These are phyloP conservation scores for Austroboletus eburneus DNA, from an alignment of 768 basidiomycete genomes.

Conservation along the genomic window DNA sequence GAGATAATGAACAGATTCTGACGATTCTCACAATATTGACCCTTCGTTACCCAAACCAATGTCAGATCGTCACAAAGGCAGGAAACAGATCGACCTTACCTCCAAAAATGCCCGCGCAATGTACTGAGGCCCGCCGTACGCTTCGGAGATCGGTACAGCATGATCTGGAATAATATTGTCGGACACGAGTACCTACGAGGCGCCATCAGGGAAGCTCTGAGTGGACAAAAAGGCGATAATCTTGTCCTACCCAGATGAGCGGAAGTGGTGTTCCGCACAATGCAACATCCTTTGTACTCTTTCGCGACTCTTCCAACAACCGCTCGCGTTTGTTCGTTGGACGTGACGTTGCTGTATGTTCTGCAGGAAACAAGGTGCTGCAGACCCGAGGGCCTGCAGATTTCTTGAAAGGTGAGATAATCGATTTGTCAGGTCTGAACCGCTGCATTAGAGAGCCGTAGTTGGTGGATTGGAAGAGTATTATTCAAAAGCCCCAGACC, in stretches of 20 bases:
- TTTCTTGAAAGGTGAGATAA: slow-evolving; percentile 19
- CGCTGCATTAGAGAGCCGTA: slow-evolving; percentile 14
- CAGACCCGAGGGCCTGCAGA: slow-evolving; percentile 10
- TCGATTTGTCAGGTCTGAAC: slow-evolving; percentile 6
- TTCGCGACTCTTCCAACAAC: slow-evolving; percentile 1
- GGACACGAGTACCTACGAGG: slow-evolving; percentile 18
- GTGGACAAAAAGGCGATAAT: too few relatives aligned
- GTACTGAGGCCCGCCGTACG: slow-evolving; percentile 24
- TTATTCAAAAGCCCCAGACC: background rate
- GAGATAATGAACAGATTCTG: background rate
- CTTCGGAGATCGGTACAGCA: slow-evolving; percentile 28
- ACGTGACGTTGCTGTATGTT: background rate
- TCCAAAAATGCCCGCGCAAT: slow-evolving; percentile 25
- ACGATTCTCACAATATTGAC: slow-evolving; percentile 21
- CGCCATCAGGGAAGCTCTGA: background rate
- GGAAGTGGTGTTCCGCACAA: slow-evolving; percentile 24
- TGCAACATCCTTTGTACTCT: slow-evolving; percentile 10
- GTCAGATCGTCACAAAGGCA: background rate
- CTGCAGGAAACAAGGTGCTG: slow-evolving; percentile 14
- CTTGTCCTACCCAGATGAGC: slow-evolving; percentile 25
- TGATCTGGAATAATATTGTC: slow-evolving; percentile 28
- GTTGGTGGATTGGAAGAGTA: background rate
- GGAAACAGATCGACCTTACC: slow-evolving; percentile 4
- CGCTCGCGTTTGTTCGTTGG: slow-evolving; percentile 2
- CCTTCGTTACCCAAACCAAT: slow-evolving; percentile 10